Base-by-base conservation (phyloP, 2,329 filamentous ascomycete species). In the Paracoccidioides lutzii region DNA sequence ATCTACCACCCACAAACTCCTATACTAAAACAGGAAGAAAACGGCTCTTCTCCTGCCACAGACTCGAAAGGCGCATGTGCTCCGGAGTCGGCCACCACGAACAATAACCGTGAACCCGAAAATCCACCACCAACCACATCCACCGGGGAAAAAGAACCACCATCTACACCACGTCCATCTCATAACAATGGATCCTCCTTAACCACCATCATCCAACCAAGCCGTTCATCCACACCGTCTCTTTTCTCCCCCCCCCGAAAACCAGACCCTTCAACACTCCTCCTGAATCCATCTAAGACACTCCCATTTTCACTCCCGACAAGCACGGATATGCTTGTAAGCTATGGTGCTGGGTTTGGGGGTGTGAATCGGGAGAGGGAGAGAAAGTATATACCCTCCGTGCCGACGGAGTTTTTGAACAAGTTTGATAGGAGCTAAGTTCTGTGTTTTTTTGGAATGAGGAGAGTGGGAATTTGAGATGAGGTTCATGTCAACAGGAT, bases 251-350 rank as follows among this genome's bases (percentile, higher is more conserved):
- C 63, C 10, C 42, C 58, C 22, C 54, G 46, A 42, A 53, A 59
- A 53, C 55, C 22, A 58, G 59, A 49, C 57, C 41, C 54, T 22
- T 57, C 56, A 55, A 54, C 60, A 14, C 77, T 96, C 40, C 81
- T 96, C 45, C 73, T 97, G 54, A 90, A 97, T 65, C 89, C 91
- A 3, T 87, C 90, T 2, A 76, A 95, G 58, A 95, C 96, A 80
- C 79, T 98, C 32, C 93, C 93, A 0, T 98, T 98, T 68, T 86
- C 87, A n/a, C 76, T 98, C 33, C 93, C 93, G 1, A 95, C 91
- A 1, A 93, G 89, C 56, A 97, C 90, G 32, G 93, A 98, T 69
- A 98, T 98, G 93, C 79, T 97, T 50, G 82, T 98, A 50, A 91
- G 85, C 61, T 98, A 94, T 65, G 93, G 93, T 0, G 90, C 93